phyloP scores from a whole-genome alignment of 192 early-diverging fungal genomes.

The Coemansia sp. region DNA sequence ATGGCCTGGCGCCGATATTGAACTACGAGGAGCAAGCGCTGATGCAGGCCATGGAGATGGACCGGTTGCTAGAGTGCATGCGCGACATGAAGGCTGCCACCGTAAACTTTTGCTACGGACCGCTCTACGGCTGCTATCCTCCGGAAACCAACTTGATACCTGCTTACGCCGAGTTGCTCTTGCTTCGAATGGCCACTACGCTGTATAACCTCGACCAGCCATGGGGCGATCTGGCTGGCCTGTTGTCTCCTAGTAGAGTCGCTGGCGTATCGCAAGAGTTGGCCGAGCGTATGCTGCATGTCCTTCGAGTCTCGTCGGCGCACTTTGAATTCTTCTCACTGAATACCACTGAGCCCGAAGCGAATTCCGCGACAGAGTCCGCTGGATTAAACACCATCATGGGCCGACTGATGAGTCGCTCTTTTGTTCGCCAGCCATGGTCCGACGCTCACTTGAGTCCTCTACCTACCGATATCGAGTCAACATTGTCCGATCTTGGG shows the following conservation, averaged over 20 bases:
- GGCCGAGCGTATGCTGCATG: conserved; percentile 11
- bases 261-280: conserved; percentile 12
- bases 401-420: conserved; percentile 18
- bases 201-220: conserved; percentile 37
- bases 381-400: conserved; percentile 5
- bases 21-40: conserved; percentile 47
- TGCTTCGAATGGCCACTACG: conserved; percentile 42
- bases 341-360: conserved; percentile 16
- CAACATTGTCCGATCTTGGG: neutral
- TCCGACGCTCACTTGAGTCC: conserved; percentile 18
- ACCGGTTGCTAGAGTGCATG: conserved; percentile 37
- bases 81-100: conserved; percentile 40
- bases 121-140: conserved; percentile 39
- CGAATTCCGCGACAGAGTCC: neutral
- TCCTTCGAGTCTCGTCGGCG: conserved; percentile 27
- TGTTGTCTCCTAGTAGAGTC: conserved; percentile 27
- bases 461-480: conserved; percentile 3
- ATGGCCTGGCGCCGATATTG: conserved; percentile 47
- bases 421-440: conserved; percentile 24
- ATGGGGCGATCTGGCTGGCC: conserved; percentile 25
- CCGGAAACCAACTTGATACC: conserved; percentile 8
- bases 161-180: conserved; percentile 29
- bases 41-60: conserved; percentile 51
- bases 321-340: conserved; percentile 44
- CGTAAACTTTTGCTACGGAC: conserved; percentile 24